phyloP scores from a whole-genome alignment of 140 eudicot genomes.

The Anethum foeniculum region DNA sequence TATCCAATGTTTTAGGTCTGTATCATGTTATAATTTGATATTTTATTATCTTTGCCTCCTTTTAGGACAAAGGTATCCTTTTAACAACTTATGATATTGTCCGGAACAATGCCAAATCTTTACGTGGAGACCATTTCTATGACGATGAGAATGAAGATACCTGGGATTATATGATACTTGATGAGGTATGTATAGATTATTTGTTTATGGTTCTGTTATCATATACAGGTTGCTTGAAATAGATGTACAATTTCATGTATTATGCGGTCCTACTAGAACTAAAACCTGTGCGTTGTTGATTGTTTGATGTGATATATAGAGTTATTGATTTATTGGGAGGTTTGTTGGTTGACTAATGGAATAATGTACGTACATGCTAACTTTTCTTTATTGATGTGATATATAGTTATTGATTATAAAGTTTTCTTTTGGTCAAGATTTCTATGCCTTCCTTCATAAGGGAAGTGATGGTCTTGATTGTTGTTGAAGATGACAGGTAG shows the following conservation, averaged over 20 bases:
- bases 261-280: background rate
- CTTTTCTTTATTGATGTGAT: too few species aligned
- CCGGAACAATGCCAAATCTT: constrained; percentile 64
- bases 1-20: background rate
- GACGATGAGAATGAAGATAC: constrained; percentile 61
- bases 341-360: background rate
- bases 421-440: background rate
- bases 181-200: constrained; percentile 49
- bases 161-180: constrained; percentile 96
- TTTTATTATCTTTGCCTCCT: background rate
- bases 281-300: background rate
- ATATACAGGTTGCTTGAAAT: background rate
- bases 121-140: constrained; percentile 40
- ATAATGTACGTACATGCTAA: background rate
- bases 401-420: too few species aligned
- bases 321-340: background rate
- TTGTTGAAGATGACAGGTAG: background rate
- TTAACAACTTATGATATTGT: constrained; percentile 94
- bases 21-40: background rate
- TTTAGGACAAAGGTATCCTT: constrained; percentile 83
- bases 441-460: background rate
- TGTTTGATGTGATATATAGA: background rate
- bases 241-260: background rate
- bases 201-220: background rate
- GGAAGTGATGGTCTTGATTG: background rate